A percentile compares a stretch with the other conserved stretches of the same genome.
Conservation (phyloP, 805 yeast genomes). For the Yamadazyma nakazawae region DNA sequence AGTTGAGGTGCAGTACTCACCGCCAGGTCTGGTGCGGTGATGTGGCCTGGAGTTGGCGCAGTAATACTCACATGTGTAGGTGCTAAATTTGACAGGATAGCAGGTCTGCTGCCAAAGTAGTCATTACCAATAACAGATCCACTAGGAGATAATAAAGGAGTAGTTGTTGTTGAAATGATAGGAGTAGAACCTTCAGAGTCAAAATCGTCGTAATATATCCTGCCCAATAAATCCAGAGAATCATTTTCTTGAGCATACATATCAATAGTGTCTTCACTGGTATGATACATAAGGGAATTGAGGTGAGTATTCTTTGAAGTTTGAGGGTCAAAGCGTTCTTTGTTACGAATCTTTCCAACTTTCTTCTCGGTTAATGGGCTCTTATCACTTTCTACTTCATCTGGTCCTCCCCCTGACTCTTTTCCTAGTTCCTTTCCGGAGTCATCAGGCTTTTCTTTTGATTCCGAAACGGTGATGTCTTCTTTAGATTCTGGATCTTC, state of each 20-base stretch:
- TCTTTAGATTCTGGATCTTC: neutral
- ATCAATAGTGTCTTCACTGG: constrained; percentile 36
- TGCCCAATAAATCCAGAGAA: constrained; percentile 38
- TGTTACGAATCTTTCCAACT: constrained; percentile 9
- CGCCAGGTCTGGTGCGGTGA: constrained; percentile 1
- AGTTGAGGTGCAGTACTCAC: constrained; percentile 1
- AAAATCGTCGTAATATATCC: constrained; percentile 42
- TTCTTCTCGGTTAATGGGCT: constrained; percentile 10
- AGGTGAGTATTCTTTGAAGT: constrained; percentile 36
- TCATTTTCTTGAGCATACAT: constrained; percentile 35
- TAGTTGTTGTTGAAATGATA: constrained; percentile 14
- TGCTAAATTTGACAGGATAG: neutral
- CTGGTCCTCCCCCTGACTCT: neutral
- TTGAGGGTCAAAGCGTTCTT: constrained; percentile 19
- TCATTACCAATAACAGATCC: constrained; percentile 12
- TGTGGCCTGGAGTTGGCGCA: neutral
- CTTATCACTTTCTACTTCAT: constrained; percentile 4
- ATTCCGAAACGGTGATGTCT: neutral
- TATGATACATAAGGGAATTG: constrained; percentile 38
- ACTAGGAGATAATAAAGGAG: constrained; percentile 17
- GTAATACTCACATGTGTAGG: neutral
- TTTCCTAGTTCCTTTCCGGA: neutral
- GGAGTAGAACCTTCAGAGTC: constrained; percentile 31
- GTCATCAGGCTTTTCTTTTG: neutral
- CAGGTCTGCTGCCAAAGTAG: constrained; percentile 11